Conservation (phyloP, 495 filamentous ascomycete genomes). For the Lasiosphaeria hispida region DNA sequence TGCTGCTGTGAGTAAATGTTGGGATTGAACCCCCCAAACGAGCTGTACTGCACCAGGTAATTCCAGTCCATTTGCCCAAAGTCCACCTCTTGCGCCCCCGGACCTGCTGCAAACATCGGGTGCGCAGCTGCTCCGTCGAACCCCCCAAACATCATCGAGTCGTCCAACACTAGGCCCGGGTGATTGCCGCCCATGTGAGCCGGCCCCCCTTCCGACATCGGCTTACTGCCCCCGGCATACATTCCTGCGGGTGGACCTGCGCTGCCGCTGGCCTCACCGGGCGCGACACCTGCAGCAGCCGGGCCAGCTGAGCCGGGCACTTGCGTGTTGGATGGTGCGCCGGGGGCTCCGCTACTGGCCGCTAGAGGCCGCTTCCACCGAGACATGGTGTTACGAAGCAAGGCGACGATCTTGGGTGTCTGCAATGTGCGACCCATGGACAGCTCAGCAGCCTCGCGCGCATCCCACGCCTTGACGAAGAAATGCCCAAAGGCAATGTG, state of each 20-base stretch:
- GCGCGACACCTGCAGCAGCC: neutral
- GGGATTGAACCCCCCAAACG: slow-evolving; percentile 35
- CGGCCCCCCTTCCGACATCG: slow-evolving; percentile 9
- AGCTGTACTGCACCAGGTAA: slow-evolving; percentile 39
- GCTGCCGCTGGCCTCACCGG: neutral
- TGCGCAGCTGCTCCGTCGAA: slow-evolving; percentile 19
- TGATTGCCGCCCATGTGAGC: slow-evolving; percentile 18
- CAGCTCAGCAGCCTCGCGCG: slow-evolving; percentile 43
- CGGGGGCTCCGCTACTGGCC: neutral
- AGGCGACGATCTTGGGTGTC: slow-evolving; percentile 41
- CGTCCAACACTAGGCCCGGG: slow-evolving; percentile 25
- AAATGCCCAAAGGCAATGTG: slow-evolving; percentile 50
- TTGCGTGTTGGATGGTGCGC: neutral
- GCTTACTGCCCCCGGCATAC: slow-evolving; percentile 17
- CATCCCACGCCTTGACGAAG: slow-evolving; percentile 55
- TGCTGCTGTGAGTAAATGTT: slow-evolving; percentile 12
- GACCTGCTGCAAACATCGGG: slow-evolving; percentile 16
- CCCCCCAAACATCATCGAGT: slow-evolving; percentile 26
- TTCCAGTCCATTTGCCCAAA: slow-evolving; percentile 46
- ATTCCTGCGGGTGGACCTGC: slow-evolving; percentile 8
- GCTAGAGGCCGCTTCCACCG: slow-evolving; percentile 21
- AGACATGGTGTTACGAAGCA: slow-evolving; percentile 36
- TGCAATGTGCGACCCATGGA: slow-evolving; percentile 37
- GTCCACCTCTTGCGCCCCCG: slow-evolving; percentile 36
- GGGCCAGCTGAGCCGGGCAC: neutral